phyloP scores from a whole-genome alignment of 768 basidiomycete species.

The Hygrocybe punicea region DNA sequence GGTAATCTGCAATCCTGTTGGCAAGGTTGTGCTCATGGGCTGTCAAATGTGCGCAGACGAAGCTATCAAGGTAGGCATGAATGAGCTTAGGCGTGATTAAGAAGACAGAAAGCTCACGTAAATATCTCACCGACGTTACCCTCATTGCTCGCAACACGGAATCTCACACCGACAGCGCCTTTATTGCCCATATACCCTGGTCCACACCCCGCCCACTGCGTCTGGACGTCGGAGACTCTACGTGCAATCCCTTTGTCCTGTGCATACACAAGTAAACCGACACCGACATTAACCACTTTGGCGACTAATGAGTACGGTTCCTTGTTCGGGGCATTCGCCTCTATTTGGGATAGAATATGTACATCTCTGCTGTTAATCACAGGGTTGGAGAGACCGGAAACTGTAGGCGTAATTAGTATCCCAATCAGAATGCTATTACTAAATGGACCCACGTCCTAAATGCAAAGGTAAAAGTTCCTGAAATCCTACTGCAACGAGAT shows the following conservation, averaged over 20 bases:
- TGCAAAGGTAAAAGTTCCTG: constrained; percentile 92
- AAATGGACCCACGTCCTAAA: constrained; percentile 63
- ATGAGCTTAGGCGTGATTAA: background rate
- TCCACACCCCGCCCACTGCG: constrained; percentile 71
- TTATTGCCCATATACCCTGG: constrained; percentile 89
- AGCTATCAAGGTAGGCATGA: constrained; percentile 49
- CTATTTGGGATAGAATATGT: constrained; percentile 73
- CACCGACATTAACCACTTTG: constrained; percentile 78
- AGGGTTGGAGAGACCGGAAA: constrained; percentile 69
- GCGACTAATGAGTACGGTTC: constrained; percentile 77
- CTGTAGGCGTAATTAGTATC: constrained; percentile 37
- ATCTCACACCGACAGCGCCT: constrained; percentile 85
- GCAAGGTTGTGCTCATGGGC: constrained; percentile 68
- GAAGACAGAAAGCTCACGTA: constrained; percentile 51
- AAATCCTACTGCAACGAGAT: constrained; percentile 87
- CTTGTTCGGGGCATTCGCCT: constrained; percentile 64
- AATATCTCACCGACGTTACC: constrained; percentile 66
- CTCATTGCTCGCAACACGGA: constrained; percentile 61
- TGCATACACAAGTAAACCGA: constrained; percentile 84
- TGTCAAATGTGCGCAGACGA: constrained; percentile 89
- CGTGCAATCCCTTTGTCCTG: constrained; percentile 65
- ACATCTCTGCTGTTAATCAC: constrained; percentile 66
- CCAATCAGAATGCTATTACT: background rate
- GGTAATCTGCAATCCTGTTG: constrained; percentile 71
- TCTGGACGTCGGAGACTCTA: constrained; percentile 61